Conservation (phyloP, 2,329 filamentous ascomycete species). For the Hirsutella minnesotensis region DNA sequence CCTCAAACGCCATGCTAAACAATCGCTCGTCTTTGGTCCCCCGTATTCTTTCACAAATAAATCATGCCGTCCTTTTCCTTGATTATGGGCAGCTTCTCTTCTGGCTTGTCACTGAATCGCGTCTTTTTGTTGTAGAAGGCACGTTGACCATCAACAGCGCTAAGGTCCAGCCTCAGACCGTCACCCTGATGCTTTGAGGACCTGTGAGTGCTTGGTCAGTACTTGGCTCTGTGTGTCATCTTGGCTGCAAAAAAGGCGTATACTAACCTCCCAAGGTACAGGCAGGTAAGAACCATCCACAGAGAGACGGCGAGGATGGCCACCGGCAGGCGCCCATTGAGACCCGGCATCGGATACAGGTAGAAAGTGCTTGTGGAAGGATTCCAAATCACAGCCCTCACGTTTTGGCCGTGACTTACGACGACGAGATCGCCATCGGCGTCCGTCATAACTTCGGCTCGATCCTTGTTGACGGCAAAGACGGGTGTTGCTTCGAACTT, state of each 20-base stretch:
- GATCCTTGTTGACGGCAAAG: constrained; percentile 4
- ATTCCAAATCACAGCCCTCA: not conserved
- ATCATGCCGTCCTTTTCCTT: too few species aligned
- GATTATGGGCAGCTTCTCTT: too few species aligned
- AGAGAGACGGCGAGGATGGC: constrained; percentile 8
- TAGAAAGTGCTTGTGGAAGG: not conserved
- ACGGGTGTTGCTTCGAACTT: constrained; percentile 5
- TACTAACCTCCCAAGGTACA: constrained; percentile 9
- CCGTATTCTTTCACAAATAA: too few species aligned
- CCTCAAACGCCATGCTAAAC: too few species aligned
- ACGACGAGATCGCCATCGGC: constrained; percentile 8
- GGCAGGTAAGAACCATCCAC: constrained; percentile 6
- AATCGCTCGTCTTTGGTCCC: too few species aligned
- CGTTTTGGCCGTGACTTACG: not conserved
- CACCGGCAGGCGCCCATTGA: constrained; percentile 8
- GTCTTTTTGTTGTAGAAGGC: too few species aligned
- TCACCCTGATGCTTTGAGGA: not conserved
- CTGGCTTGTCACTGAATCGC: too few species aligned
- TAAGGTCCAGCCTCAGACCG: too few species aligned
- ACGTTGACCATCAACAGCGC: too few species aligned
- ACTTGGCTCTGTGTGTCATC: not conserved
- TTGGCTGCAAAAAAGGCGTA: not conserved
- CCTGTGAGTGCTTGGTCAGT: not conserved
- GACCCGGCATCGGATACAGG: constrained; percentile 2
- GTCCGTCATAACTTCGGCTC: constrained; percentile 6